A percentile compares a stretch with the other conserved stretches of the same genome.
phyloP scores from a whole-genome alignment of 75 land plant species.

The Cupressus sempervirens region DNA sequence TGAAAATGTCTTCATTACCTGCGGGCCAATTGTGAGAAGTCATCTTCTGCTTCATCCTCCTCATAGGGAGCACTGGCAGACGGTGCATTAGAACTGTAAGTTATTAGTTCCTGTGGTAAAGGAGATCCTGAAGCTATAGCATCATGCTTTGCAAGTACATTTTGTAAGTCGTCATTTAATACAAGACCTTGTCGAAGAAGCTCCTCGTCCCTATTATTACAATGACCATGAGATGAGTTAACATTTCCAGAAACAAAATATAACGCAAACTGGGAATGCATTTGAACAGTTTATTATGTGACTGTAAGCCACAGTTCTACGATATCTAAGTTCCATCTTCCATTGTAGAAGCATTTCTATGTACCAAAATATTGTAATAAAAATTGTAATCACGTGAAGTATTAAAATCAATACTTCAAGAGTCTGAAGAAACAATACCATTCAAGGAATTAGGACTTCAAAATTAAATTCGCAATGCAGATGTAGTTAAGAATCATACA shows the following conservation, averaged over 20 bases:
- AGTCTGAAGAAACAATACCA: background rate
- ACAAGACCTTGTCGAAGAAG: conserved; percentile 71
- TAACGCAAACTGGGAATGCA: background rate
- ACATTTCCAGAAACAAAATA: background rate
- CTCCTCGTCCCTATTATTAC: conserved; percentile 68
- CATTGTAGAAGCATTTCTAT: background rate
- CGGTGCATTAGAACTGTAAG: conserved; percentile 9
- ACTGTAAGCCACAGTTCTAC: background rate
- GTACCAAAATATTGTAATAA: background rate
- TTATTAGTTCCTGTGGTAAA: conserved; percentile 28
- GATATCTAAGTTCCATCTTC: background rate
- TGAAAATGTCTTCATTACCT: conserved; percentile 27
- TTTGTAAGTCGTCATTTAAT: conserved; percentile 80
- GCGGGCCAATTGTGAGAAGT: conserved; percentile 65
- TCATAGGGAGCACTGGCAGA: conserved; percentile 19
- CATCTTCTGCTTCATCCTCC: conserved; percentile 70
- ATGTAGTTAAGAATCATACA: background rate
- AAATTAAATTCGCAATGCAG: background rate
- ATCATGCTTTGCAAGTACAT: conserved; percentile 78
- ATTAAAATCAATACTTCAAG: background rate
- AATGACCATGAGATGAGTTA: background rate
- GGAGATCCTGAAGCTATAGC: conserved; percentile 83
- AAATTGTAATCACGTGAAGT: background rate
- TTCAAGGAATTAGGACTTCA: background rate
- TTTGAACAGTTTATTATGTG: background rate